These are phyloP conservation scores for Xylaria sp. DNA, from an alignment of 2,329 filamentous ascomycete genomes.

Conservation along the genomic window DNA sequence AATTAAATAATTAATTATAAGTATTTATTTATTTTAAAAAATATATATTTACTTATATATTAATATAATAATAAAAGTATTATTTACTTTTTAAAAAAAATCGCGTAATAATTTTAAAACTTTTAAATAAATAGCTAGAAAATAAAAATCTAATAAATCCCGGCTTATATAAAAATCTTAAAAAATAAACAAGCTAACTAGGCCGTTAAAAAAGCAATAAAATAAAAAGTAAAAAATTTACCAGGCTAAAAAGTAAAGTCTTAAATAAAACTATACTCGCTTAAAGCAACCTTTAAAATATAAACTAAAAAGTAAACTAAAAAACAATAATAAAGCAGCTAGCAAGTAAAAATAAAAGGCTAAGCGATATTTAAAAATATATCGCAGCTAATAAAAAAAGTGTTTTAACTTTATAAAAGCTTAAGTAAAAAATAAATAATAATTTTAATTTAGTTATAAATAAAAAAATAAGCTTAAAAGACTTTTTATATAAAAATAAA, in stretches of 20 bases:
- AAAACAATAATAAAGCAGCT: neutral
- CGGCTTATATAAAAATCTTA: neutral
- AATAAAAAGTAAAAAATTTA: too few relatives aligned
- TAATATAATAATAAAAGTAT: too few relatives aligned
- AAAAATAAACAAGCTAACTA: neutral
- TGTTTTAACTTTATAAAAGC: neutral
- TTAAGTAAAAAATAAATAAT: conserved; percentile 12
- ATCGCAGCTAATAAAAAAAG: neutral
- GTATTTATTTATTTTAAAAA: neutral
- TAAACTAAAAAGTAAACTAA: too few relatives aligned
- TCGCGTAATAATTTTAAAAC: neutral
- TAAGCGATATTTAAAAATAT: neutral
- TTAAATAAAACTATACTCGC: neutral
- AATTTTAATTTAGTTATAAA: conserved; percentile 3
- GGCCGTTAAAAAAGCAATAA: neutral
- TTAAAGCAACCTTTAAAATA: neutral
- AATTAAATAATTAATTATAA: neutral
- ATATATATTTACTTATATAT: neutral
- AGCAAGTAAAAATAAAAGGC: neutral
- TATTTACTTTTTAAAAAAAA: neutral
- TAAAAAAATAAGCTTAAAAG: too few relatives aligned
- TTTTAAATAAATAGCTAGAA: neutral
- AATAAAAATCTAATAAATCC: neutral
- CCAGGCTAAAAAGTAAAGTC: too few relatives aligned
- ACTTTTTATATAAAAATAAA: conserved; percentile 4